These are phyloP conservation scores for Cladosporium phlei DNA, from an alignment of 2,329 filamentous ascomycete genomes.

Conservation along the genomic window DNA sequence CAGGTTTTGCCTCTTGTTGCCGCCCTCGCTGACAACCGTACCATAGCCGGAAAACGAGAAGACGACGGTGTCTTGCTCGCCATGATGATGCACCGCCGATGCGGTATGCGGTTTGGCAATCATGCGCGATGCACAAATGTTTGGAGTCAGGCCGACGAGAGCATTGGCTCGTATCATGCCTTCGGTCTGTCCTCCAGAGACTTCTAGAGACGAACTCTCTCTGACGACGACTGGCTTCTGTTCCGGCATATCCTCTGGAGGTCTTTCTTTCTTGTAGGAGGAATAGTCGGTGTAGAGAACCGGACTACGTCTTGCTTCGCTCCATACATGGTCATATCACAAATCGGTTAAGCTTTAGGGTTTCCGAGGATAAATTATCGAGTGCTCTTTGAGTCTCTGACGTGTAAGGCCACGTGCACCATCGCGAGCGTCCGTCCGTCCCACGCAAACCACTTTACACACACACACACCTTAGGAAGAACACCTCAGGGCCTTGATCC, in stretches of 20 bases:
- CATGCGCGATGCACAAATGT: slow-evolving; percentile 63
- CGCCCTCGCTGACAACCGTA: slow-evolving; percentile 54
- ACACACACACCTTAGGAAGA: too few species aligned
- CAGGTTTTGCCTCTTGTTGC: slow-evolving; percentile 55
- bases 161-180: slow-evolving; percentile 52
- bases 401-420: neutral
- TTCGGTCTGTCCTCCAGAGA: slow-evolving; percentile 43
- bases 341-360: too few species aligned
- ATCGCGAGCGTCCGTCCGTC: neutral
- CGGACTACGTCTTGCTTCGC: too few species aligned
- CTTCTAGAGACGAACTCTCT: slow-evolving; percentile 43
- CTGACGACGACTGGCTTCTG: slow-evolving; percentile 50
- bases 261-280: neutral
- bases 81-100: slow-evolving; percentile 64
- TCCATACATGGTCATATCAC: too few species aligned
- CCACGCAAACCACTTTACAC: neutral
- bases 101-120: slow-evolving; percentile 58
- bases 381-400: too few species aligned
- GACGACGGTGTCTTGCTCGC: slow-evolving; percentile 66
- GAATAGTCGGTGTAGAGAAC: too few species aligned
- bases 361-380: too few species aligned
- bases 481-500: too few species aligned
- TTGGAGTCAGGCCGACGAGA: slow-evolving; percentile 60
- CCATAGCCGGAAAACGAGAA: slow-evolving; percentile 59
- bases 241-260: slow-evolving; percentile 16